A percentile compares a stretch with the other conserved stretches of the same genome.
Conservation (phyloP, 495 filamentous ascomycete species). For the Clohesyomyces aquaticus region DNA sequence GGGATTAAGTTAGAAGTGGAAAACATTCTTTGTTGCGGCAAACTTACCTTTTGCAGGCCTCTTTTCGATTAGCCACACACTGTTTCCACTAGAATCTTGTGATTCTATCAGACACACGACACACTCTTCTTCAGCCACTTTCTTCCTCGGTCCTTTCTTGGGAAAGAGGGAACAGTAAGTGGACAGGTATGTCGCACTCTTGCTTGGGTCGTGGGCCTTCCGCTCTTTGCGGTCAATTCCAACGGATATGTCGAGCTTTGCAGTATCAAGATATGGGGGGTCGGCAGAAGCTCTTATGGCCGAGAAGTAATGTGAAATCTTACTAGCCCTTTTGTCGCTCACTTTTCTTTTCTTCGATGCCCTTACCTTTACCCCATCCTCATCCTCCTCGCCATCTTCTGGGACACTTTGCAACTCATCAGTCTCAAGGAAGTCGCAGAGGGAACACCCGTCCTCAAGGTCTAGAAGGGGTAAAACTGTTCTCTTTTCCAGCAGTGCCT, state of each 20-base stretch:
- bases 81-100: background rate
- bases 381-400: constrained; percentile 10
- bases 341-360: constrained; percentile 21
- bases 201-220: background rate
- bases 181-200: background rate
- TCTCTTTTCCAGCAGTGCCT: constrained; percentile 6
- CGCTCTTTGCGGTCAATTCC: constrained; percentile 3
- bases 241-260: background rate
- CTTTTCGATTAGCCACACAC: constrained; percentile 32
- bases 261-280: background rate
- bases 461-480: background rate
- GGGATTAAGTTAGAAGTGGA: no score
- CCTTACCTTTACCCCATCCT: background rate
- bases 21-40: no score
- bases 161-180: constrained; percentile 33
- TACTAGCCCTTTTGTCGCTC: constrained; percentile 4
- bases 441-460: constrained; percentile 22
- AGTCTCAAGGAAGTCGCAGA: constrained; percentile 30
- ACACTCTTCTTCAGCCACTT: constrained; percentile 28
- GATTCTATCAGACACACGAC: constrained; percentile 25
- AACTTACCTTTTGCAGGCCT: constrained; percentile 34
- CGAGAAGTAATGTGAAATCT: constrained; percentile 30
- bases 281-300: no score
- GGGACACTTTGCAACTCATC: constrained; percentile 22
- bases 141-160: constrained; percentile 31